Base-by-base conservation (phyloP, 257 asterid genomes). In the Voacanga thouarsii region DNA sequence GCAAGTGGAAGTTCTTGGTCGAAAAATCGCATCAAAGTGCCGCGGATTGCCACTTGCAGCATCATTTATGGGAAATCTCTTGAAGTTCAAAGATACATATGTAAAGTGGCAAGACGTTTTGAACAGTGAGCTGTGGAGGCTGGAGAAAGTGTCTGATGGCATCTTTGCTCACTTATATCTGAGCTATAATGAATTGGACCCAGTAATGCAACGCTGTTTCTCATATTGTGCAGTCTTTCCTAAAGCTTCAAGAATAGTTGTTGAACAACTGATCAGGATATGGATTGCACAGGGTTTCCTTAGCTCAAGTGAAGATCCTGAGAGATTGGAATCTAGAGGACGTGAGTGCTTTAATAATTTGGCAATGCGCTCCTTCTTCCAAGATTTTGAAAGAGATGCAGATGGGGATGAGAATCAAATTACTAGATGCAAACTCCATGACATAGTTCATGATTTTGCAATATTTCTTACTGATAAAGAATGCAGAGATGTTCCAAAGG, bases 11-110 rank as follows among this genome's bases (percentile, higher is more conserved):
- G 41, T 24, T 11, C 75, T 83, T 51, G 81, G 83, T 8, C 69
- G 49, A 68, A 60, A 66, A 59, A 76, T 83, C 51, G 39, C 63
- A 47, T 71, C 53, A 55, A 83, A 80, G 70, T 83, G 81, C 64
- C 71, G 72, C 8, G 86, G 86, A 19, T 76, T 76, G 49, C 86
- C 86, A 3, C 50, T 79, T 66, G 82, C 82, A 41, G 79, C 77
- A 66, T 55, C 64, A 57, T 55, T 82, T 28, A 55, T 66, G 26
- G 85, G 77, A 26, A 65, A 50, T 65, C 43, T 77, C 23, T 44
- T 79, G 72, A 56, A 76, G 55, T 83, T 72, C 53, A 79, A 56
- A 73, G 37, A 66, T 21, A 47, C 57, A 11, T 56, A 24, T 23
- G 70, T 49, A 26, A 66, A 82, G 64, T 82, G 85, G 82, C 16